These are phyloP conservation scores for Schizosaccharomyces versatilis DNA, from an alignment of 1,139 yeast species.

Conservation along the genomic window DNA sequence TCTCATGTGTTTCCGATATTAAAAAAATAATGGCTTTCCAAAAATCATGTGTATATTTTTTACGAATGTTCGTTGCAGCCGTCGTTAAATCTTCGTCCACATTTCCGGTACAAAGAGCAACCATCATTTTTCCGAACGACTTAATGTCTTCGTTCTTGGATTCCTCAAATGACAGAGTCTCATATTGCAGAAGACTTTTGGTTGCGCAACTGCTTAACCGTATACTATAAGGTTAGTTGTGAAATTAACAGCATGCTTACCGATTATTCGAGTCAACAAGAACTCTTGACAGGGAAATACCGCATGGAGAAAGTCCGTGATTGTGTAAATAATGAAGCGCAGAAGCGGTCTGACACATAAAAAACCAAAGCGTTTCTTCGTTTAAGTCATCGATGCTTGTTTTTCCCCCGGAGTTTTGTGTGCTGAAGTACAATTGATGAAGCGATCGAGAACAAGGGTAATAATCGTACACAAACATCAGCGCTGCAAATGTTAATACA, in stretches of 20 bases:
- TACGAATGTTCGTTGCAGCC: conserved; percentile 15
- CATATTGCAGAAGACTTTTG: conserved; percentile 35
- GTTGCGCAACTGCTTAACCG: conserved; percentile 54
- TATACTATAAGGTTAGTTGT: conserved; percentile 17
- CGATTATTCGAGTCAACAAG: conserved; percentile 51
- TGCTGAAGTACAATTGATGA: conserved; percentile 32
- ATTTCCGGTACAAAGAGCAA: conserved; percentile 16
- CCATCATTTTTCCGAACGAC: conserved; percentile 35
- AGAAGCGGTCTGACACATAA: conserved; percentile 47
- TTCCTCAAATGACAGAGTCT: conserved; percentile 15
- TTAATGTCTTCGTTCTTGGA: conserved; percentile 34
- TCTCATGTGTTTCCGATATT: conserved; percentile 12
- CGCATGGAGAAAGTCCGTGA: conserved; percentile 38
- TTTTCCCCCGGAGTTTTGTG: no score
- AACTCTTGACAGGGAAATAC: conserved; percentile 43
- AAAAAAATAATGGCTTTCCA: conserved; percentile 11
- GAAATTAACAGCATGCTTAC: not conserved
- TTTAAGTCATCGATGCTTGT: conserved; percentile 20
- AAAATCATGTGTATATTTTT: conserved; percentile 12
- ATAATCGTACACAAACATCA: conserved; percentile 40
- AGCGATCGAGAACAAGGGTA: conserved; percentile 43
- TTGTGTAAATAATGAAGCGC: conserved; percentile 46
- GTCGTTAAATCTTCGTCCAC: conserved; percentile 17
- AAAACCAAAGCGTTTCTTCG: conserved; percentile 52
- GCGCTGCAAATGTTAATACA: conserved; percentile 2